phyloP scores from a whole-genome alignment of 305 asterid species.

The Solanum hybrid region DNA sequence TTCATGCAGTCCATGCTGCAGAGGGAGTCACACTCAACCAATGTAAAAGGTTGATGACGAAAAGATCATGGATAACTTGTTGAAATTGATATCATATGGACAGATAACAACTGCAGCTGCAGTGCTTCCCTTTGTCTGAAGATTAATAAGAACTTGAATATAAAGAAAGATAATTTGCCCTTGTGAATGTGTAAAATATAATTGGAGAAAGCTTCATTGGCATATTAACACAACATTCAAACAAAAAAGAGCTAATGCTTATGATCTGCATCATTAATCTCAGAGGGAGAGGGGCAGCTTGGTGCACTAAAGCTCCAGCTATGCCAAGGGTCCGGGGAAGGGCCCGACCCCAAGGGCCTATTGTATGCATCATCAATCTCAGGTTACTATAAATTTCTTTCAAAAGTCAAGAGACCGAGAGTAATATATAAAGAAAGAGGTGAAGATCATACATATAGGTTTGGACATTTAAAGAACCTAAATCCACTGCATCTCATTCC shows the following conservation, averaged over 20 bases:
- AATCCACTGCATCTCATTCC: constrained; percentile 5
- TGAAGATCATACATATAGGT: neutral
- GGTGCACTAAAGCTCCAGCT: neutral
- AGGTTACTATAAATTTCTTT: neutral
- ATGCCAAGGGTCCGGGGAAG: neutral
- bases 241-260: neutral
- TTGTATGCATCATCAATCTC: neutral
- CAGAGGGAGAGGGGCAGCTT: neutral
- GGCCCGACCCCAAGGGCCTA: neutral
- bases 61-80: constrained; percentile 33
- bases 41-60: constrained; percentile 33
- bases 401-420: neutral
- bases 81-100: constrained; percentile 30
- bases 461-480: neutral
- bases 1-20: constrained; percentile 31
- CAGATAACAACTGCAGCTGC: constrained; percentile 40
- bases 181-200: neutral
- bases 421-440: neutral
- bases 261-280: neutral
- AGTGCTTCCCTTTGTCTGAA: constrained; percentile 1
- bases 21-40: constrained; percentile 20
- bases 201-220: neutral
- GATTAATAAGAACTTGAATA: neutral
- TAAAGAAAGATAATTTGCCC: neutral
- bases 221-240: neutral